Base-by-base conservation (phyloP, 2,329 filamentous ascomycete genomes). In the Colletotrichum zoysiae region DNA sequence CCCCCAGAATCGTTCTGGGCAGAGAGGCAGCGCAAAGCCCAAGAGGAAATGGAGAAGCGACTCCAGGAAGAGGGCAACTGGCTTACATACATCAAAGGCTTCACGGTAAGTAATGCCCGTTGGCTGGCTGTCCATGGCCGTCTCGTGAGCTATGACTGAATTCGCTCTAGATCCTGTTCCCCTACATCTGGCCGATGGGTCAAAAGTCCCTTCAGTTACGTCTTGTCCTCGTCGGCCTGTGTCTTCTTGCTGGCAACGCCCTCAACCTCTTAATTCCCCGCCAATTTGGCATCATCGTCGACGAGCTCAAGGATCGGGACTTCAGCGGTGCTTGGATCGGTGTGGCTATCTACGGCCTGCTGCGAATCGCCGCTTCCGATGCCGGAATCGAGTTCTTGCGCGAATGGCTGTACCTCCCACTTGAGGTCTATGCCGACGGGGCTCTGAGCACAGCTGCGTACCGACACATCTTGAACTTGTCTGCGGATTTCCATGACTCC, bases 251-350 rank as follows among this genome's bases (percentile, higher is more conserved):
- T 63, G 88, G 91, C 67, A 94, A 95, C 74, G 88, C 88, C 6
- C 84, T 97, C 61, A 93, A 95, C 76, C 84, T 97, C 18, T 82
- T 97, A 53, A 89, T 94, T 42, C 94, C 94, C n/a, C 88, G 92
- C 26, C 93, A 96, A 78, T 89, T 95, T 42, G 94, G 94, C 74
- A 89, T 93, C 70, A 90, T 97, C 74, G 91, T 93, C 74, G 90
- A 96, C 76, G 88, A 88, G 72, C 82, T 97, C 30, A 86, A 73
- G 30, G 70, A 73, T 18, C 57, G 48, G 16, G 67, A 73, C 30
- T 73, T 73, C 57, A 73, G 38, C 30, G 56, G 83, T 64, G 84
- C 86, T 1, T 89, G 88, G 88, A 74, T 83, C 4, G 85, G 88
- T 33, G 86, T 89, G 2, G 72, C 85, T 26, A 79, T 88, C 23